A percentile compares a stretch with the other conserved stretches of the same genome.
Conservation (phyloP, 345 rosid species). For the Iberis pinnata region DNA sequence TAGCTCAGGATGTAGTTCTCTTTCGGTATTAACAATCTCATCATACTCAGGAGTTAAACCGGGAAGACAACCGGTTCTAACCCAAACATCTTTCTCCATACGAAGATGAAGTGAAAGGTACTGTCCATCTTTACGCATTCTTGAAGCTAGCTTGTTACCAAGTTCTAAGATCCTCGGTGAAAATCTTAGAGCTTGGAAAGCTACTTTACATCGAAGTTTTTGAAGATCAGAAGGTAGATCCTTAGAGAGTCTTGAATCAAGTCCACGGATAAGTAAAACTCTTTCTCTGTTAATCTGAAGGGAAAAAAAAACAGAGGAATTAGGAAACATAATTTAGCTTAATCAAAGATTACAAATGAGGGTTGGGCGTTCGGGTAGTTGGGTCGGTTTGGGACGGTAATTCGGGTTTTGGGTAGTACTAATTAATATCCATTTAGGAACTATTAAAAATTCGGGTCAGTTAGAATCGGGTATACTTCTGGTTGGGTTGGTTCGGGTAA, state of each 20-base stretch:
- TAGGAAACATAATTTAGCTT: constrained; percentile 14
- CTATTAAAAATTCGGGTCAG: no score
- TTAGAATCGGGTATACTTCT: no score
- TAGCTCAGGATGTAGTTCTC: constrained; percentile 79
- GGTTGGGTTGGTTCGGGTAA: no score
- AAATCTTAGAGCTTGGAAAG: constrained; percentile 80
- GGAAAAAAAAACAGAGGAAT: constrained; percentile 12
- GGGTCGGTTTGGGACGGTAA: no score
- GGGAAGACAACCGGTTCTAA: constrained; percentile 90
- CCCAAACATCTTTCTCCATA: constrained; percentile 97
- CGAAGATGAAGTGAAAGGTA: constrained; percentile 83
- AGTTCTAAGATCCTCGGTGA: constrained; percentile 68
- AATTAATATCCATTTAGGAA: no score
- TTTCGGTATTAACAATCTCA: constrained; percentile 63
- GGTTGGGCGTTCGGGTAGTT: no score
- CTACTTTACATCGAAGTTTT: constrained; percentile 89
- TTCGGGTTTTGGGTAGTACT: no score
- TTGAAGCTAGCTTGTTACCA: constrained; percentile 67
- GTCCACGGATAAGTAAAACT: constrained; percentile 81
- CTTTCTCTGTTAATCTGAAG: constrained; percentile 83
- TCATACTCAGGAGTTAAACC: constrained; percentile 67
- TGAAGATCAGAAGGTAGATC: constrained; percentile 95
- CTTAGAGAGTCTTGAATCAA: constrained; percentile 93
- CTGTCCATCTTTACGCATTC: constrained; percentile 79
- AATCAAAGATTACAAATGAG: no score